Base-by-base conservation (phyloP, 1,284 basidiomycete species). In the Trichosporon faecale region DNA sequence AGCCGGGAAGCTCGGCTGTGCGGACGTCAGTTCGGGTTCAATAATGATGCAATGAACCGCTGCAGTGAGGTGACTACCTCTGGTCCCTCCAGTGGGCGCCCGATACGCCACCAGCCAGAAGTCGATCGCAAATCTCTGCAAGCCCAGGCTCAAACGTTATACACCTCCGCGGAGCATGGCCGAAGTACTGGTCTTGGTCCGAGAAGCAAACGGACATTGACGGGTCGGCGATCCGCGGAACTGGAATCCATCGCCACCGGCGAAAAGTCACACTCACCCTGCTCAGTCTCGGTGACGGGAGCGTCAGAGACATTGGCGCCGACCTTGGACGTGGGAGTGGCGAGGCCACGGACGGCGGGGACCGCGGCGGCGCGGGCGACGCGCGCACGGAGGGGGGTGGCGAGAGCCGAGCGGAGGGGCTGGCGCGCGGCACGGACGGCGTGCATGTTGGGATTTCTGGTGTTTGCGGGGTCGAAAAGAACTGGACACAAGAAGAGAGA, bases 1-100 rank as follows among this genome's bases (percentile, higher is more conserved):
- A 95, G 7, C 93, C 93, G 70, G 94, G 88, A 91, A 94, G 92
- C 79, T 94, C 93, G 79, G 66, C 6, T 29, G 66, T 61, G 8
- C 27, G 7, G 9, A 8, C 4, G 57, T 31, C 27, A n/a, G 57
- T 33, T 61, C 27, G 29, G 57, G 29, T 31, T 33, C 23, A 8
- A 25, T 25, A 21, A 52, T 52, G 49, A 44, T 52, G 21, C 23
- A 52, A 25, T 52, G 5, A 11, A 8, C 11, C 21, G 7, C 16
- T 33, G 9, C 3, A 9, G 49, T 33, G 57, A 29, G 57, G 57
- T 61, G 57, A 61, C 57, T 61, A 61, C 57, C 57, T 61, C 27
- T 18, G 31, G 29, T 31, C 27, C 18, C 57, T 61, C 57, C 57
- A 31, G 27, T 31, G 57, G 18, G 9, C 16, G 18, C 29, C 52